A percentile compares a stretch with the other conserved stretches of the same genome.
Evolutionary conservation across 2,329 filamentous ascomycete genomes (phyloP).

Genomic region (Cordyceps militaris): DNA sequence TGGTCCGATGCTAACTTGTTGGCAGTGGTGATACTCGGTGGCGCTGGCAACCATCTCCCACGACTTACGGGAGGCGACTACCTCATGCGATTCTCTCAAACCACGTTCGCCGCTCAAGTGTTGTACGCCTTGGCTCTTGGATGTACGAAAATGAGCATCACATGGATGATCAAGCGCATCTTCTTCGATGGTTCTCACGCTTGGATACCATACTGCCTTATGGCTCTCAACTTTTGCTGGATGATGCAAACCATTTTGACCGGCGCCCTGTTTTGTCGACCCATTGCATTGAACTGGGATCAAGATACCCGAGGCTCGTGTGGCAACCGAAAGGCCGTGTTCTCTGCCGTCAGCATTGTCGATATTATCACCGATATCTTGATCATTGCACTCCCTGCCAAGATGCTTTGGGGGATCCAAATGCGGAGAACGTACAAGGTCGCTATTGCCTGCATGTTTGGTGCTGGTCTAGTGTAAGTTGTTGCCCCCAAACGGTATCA

Average conservation of each 20-base stretch:
- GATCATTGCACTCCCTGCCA: conserved; percentile 16
- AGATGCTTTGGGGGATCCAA: conserved; percentile 15
- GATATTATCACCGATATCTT: conserved; percentile 17
- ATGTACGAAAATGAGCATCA: conserved; percentile 18
- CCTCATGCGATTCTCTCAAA: conserved; percentile 11
- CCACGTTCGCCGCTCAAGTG: conserved; percentile 15
- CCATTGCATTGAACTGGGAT: conserved; percentile 17
- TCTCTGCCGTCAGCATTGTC: conserved; percentile 16
- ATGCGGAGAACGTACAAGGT: conserved; percentile 15
- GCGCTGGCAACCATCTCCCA: conserved; percentile 16
- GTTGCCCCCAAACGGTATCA: too few relatives aligned
- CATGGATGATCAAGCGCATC: conserved; percentile 18
- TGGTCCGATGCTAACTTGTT: neutral
- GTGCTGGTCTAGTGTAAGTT: conserved; percentile 16
- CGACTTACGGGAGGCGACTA: conserved; percentile 1
- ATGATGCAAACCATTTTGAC: conserved; percentile 18
- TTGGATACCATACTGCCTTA: conserved; percentile 14
- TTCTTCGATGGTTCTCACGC: conserved; percentile 16
- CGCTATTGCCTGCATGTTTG: conserved; percentile 16
- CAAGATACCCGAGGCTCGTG: conserved; percentile 11
- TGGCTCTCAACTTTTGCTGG: conserved; percentile 16
- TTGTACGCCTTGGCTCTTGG: conserved; percentile 17
- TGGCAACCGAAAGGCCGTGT: conserved; percentile 14
- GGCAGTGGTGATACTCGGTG: conserved; percentile 17
- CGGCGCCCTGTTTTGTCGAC: conserved; percentile 15